Base-by-base conservation (phyloP, 1,284 basidiomycete species). In the Farysia itapuensis region DNA sequence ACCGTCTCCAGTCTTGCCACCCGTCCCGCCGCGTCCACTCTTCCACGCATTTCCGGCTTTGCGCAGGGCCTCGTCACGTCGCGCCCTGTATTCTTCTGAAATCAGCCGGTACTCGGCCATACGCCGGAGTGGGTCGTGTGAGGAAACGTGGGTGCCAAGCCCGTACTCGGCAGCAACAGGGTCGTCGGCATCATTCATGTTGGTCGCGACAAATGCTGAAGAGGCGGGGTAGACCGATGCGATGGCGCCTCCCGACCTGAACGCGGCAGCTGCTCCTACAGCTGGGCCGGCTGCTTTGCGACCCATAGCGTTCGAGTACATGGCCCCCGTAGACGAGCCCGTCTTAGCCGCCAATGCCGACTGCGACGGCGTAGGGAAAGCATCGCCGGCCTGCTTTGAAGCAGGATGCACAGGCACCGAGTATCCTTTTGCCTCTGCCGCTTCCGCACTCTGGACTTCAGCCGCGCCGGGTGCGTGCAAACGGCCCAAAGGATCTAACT, bases 51-150 rank as follows among this genome's bases (percentile, higher is more conserved):
- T 32, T 12, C 67, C 69, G 0, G 77, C 77, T 21, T 70, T 68
- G 21, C 68, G 54, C 31, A 77, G 59, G 5, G 69, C 72, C 24
- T 67, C 67, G 39, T 77, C 64, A 11, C 77, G 64, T 16, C 69
- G 69, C 35, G 45, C 47, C 9, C 70, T 63, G 23, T 73, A 74
- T 30, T 77, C 72, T 26, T 60, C 61, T 4, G 65, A 64, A 9
- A 67, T 39, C 3, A 47, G 36, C 6, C 47, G 46, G 29, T 64
- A 67, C 32, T 70, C 64, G 28, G 52, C 33, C 58, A 56, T 56
- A 14, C 58, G 38, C 12, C 58, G 51, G 14, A 50, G 16, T 2
- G 58, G 58, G 22, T 64, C 64, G 35, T 48, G 49, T 16, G 63
- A 38, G 28, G 42, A 11, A 0, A 38, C 56, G 47, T 49, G 47